Percentiles rank a stretch among this genome's conserved stretches.
Evolutionary conservation across 2,329 filamentous ascomycete species (phyloP).

Genomic region (Cercospora janseana): DNA sequence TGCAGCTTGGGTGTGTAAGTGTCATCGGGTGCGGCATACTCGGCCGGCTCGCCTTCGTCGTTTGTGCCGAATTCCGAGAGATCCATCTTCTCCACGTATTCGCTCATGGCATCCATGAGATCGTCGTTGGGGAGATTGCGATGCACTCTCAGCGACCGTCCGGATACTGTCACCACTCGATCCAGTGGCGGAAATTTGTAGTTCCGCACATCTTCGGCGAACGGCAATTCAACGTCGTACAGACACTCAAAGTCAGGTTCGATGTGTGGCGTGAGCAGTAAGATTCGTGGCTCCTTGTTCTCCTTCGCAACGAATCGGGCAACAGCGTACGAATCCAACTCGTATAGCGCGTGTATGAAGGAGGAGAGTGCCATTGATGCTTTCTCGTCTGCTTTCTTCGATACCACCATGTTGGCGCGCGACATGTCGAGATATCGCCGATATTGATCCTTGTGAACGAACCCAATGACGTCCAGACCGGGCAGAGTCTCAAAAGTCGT

Average conservation of each 20-base stretch:
- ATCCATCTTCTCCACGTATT: slow-evolving; percentile 93
- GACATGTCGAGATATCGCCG: slow-evolving; percentile 84
- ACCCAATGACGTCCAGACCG: slow-evolving; percentile 79
- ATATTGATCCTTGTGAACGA: slow-evolving; percentile 67
- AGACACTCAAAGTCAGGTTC: slow-evolving; percentile 79
- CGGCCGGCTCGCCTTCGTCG: slow-evolving; percentile 64
- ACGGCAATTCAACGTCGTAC: slow-evolving; percentile 86
- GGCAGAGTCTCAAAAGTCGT: slow-evolving; percentile 80
- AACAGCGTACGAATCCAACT: slow-evolving; percentile 81
- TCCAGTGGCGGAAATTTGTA: slow-evolving; percentile 92
- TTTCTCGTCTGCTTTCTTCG: slow-evolving; percentile 74
- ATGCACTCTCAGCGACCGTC: slow-evolving; percentile 75
- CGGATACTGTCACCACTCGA: slow-evolving; percentile 81
- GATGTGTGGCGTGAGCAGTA: slow-evolving; percentile 77
- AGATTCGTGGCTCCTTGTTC: slow-evolving; percentile 70
- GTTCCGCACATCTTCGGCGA: slow-evolving; percentile 85
- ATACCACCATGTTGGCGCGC: slow-evolving; percentile 72
- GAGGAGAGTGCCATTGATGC: slow-evolving; percentile 84
- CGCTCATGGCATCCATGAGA: slow-evolving; percentile 76
- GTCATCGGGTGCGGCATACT: slow-evolving; percentile 77
- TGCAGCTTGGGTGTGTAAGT: slow-evolving; percentile 84
- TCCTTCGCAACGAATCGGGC: slow-evolving; percentile 84
- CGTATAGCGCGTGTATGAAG: slow-evolving; percentile 80
- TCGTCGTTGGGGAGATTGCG: slow-evolving; percentile 75
- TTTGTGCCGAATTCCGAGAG: slow-evolving; percentile 68